Evolutionary conservation across 768 basidiomycete species (phyloP).

Genomic region (Auricularia sp.): DNA sequence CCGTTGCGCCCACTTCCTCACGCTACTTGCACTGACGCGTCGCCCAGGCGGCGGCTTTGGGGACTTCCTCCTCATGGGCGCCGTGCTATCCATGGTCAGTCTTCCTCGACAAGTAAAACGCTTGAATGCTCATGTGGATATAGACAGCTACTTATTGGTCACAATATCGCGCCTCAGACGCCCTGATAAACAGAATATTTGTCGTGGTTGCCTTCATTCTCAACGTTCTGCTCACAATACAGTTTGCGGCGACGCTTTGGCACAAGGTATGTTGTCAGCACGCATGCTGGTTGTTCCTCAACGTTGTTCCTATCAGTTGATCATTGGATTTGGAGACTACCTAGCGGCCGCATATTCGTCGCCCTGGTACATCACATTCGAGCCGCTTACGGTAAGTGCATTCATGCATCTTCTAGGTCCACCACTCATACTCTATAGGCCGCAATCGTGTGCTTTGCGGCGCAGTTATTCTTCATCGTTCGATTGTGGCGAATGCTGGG

Average conservation of each 20-base stretch:
- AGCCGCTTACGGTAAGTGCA: neutral
- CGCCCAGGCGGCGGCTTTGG: neutral
- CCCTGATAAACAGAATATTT: neutral
- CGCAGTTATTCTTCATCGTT: neutral
- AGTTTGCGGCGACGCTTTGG: neutral
- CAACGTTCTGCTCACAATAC: neutral
- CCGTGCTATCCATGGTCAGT: neutral
- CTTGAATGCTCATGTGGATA: neutral
- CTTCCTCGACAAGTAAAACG: neutral
- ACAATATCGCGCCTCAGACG: neutral
- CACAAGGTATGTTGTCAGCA: neutral
- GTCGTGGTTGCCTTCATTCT: neutral
- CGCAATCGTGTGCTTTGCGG: neutral
- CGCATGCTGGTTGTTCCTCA: neutral
- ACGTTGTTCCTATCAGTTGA: neutral
- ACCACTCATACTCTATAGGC: neutral
- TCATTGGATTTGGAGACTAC: neutral
- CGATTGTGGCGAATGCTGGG: neutral
- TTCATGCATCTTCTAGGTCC: neutral
- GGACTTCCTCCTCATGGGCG: neutral
- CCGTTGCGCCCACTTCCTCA: neutral
- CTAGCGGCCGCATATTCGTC: neutral
- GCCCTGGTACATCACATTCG: neutral
- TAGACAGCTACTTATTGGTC: neutral
- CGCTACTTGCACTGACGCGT: neutral